phyloP scores from a whole-genome alignment of 257 asterid genomes.

The Solanum appendiculatum region DNA sequence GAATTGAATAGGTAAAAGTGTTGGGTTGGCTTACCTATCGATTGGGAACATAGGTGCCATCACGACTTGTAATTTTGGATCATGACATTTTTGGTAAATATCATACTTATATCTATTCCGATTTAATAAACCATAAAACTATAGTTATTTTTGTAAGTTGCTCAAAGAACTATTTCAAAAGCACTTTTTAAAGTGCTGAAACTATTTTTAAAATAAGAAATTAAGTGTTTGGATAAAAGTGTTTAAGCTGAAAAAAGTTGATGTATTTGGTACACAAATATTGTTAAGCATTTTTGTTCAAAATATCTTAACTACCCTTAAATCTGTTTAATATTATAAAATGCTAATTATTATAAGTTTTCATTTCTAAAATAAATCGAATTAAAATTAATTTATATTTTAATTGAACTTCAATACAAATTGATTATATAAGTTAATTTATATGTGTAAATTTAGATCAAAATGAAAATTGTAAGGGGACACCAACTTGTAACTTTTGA shows the following conservation, averaged over 20 bases:
- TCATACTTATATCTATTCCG: background rate
- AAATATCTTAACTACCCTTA: too few species aligned
- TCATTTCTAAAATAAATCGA: too few species aligned
- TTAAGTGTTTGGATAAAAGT: background rate
- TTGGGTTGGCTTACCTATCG: background rate
- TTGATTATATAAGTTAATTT: background rate
- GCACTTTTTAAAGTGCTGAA: background rate
- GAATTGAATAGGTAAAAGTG: background rate
- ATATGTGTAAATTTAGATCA: background rate
- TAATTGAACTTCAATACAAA: background rate
- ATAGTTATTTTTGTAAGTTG: background rate
- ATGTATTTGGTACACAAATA: background rate
- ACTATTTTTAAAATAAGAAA: too few species aligned
- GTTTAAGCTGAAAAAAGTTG: background rate
- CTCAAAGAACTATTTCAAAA: too few species aligned
- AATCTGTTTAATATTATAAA: too few species aligned
- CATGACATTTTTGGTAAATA: too few species aligned
- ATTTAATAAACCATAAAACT: background rate
- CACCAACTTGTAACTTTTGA: too few species aligned
- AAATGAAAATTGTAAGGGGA: too few species aligned
- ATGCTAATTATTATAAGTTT: too few species aligned
- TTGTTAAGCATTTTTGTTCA: too few species aligned
- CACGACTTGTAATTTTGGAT: background rate
- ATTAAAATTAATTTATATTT: too few species aligned
- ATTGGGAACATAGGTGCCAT: background rate